Evolutionary conservation across 192 early-diverging fungal genomes (phyloP), one percentile per base, ranked within the genome.

Genomic region (Endogone sp.): DNA sequence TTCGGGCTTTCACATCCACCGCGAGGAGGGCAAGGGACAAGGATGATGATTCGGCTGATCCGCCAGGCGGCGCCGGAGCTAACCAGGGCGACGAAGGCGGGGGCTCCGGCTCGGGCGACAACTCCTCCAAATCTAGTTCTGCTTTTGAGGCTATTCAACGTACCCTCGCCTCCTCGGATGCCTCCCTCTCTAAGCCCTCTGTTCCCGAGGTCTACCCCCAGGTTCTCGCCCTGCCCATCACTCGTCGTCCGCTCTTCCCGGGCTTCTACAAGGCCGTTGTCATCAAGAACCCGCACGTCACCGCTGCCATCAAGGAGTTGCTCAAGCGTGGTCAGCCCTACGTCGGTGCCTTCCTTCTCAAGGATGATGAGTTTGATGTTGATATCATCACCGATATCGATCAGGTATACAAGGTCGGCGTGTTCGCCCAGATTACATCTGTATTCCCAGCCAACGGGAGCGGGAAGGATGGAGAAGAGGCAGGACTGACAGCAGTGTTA

Each of bases 241-340:
- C 94, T 21, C 83, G 94, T 10, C 85, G 97, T 25, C 95, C 95
- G 22, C 79, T 99, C 24, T 99, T 99, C 69, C 97, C 97, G 23
- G 96, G 95, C 27, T 95, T 97, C 74, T 99, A 97, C 84, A 99
- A 99, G 81, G 94, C 96, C 4, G 90, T 99, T 26, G 94, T 95
- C 26, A 94, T 99, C 65, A 95, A 96, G 77, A 93, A 98, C 72
- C 95, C 95, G 1, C 81, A 92, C 56, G 95, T 95, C 2, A 96
- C 92, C 58, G 87, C 88, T 29, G 94, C 97, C 2, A 92, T 99
- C 59, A 92, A 97, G 72, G 90, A 94, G 66, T 77, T 99, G 23
- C 84, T 96, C 64, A 91, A 94, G 73, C 89, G 94, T 29, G 89
- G 93, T 4, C 93, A 98, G 78, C 96, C 97, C n/a, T 99, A 97